Evolutionary conservation across 2,329 filamentous ascomycete genomes (phyloP).

Genomic region (Dissoconium aciculare): DNA sequence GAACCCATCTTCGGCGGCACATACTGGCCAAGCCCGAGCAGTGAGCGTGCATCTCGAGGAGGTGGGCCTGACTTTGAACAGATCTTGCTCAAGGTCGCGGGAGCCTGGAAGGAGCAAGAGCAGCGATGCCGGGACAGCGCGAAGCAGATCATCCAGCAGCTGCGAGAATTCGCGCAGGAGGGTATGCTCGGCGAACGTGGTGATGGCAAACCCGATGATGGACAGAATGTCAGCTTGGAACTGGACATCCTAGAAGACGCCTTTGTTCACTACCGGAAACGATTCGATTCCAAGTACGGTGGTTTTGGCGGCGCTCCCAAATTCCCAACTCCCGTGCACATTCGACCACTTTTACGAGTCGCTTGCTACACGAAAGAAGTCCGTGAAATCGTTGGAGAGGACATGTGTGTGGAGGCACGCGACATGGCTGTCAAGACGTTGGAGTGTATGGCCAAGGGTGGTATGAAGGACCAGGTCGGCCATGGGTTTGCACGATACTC

Average conservation of each 20-base stretch:
- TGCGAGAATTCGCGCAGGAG: conserved; percentile 78
- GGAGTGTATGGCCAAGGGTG: conserved; percentile 58
- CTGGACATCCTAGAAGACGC: conserved; percentile 86
- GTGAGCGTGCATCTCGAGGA: conserved; percentile 29
- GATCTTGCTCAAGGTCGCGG: conserved; percentile 62
- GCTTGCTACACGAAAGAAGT: conserved; percentile 57
- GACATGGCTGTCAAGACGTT: conserved; percentile 72
- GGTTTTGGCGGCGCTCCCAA: conserved; percentile 70
- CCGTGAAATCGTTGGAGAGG: conserved; percentile 70
- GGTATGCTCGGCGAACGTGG: conserved; percentile 44
- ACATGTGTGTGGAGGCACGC: conserved; percentile 58
- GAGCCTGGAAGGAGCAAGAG: conserved; percentile 70
- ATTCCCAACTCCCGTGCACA: conserved; percentile 75
- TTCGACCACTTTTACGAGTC: conserved; percentile 67
- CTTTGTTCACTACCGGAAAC: conserved; percentile 60
- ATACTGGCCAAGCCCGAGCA: conserved; percentile 77
- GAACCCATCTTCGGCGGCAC: conserved; percentile 93
- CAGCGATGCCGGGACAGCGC: conserved; percentile 70
- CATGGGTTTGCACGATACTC: conserved; percentile 74
- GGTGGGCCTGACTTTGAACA: conserved; percentile 63
- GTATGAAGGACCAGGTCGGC: conserved; percentile 60
- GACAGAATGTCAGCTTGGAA: conserved; percentile 54
- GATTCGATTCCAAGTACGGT: conserved; percentile 64
- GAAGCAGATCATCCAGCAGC: conserved; percentile 62
- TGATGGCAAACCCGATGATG: conserved; percentile 16